Base-by-base conservation (phyloP, 208 protist genomes). In the Porcisia hertigi region DNA sequence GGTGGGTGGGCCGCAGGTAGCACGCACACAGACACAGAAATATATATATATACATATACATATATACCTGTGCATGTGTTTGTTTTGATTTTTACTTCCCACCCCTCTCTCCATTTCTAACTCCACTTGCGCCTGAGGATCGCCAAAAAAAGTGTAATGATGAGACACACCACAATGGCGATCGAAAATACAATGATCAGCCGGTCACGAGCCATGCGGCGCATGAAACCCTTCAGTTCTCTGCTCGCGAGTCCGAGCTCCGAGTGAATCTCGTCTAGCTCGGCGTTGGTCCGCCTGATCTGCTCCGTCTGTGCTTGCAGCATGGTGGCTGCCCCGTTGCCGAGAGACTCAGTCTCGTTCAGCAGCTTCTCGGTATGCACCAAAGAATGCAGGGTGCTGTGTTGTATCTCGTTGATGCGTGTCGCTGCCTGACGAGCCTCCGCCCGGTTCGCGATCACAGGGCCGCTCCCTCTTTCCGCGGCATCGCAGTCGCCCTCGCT, bases 121-220 rank as follows among this genome's bases (percentile, higher is more conserved):
- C 77, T 82, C 30, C 69, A 69, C 43, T 85, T 84, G 49, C 86
- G 76, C 73, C 86, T 85, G 53, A 89, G 73, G 20, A 89, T 66
- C 7, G 84, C 84, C 8, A 97, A n/a, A 3, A 91, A 70, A 53
- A 95, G 73, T 71, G 92, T 89, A 54, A 88, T 73, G 65, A 97
- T 93, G 58, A 97, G 81, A 52, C 89, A 92, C n/a, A 95, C 75
- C 8, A 95, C 63, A 79, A 96, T 92, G 54, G 91, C 80, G 30
- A 96, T 78, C 12, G 75, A 65, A 60, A 96, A 96, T 74, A 88
- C 96, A 43, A 97, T 88, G 71, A 97, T 92, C 55, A 97, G 88
- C 43, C 88, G 91, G 71, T 97, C 94, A 30, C 86, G 77, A 71
- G 88, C 86, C 90, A 97, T 96, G 4, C 91, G 87, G 18, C 89